Base-by-base conservation (phyloP, 352 stramenopile genomes). In the Phytophthora niederhauseri region DNA sequence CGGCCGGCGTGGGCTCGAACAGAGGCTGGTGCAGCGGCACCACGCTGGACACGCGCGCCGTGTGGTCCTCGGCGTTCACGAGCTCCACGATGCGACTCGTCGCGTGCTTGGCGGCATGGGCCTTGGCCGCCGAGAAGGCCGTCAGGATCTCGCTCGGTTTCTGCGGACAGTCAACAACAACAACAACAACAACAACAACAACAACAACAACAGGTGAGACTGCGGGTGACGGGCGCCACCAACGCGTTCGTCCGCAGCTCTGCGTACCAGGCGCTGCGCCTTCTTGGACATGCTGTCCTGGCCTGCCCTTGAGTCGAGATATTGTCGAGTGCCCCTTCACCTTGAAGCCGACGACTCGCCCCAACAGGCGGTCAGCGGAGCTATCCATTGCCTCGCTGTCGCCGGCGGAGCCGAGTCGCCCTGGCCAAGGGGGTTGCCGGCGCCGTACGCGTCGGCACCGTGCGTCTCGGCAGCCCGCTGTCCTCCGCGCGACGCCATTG, bases 21-120 rank as follows among this genome's bases (percentile, higher is more conserved):
- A 98, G 70, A 28, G 93, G 92, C 53, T 88, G 80, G 54, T 97
- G 88, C 38, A 97, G 57, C 0, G 91, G 87, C 24, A 98, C 93
- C 9, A 65, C 48, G 70, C 81, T 93, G 11, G 83, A 79, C 8
- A 89, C 66, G 55, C 73, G 79, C 12, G 70, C 38, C 0, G 86
- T 91, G 77, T 97, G 81, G 64, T 97, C 89, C 58, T 83, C 80
- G 6, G 82, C 72, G 55, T 93, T 91, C 34, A 92, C 75, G 49
- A 93, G 89, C 24, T 84, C 83, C 43, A 94, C 50, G 58, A 93
- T 85, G 31, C 64, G 72, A 49, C 60, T 76, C 26, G 65, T 73
- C 6, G 73, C 65, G 19, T 80, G 56, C 26, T 78, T 81, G 20
- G 72, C 69, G 0, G 82, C 81, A 43, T 71, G 69, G 19, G 76